A percentile compares a stretch with the other conserved stretches of the same genome.
Conservation (phyloP, 306 rosid species). For the Acacia acuminata region DNA sequence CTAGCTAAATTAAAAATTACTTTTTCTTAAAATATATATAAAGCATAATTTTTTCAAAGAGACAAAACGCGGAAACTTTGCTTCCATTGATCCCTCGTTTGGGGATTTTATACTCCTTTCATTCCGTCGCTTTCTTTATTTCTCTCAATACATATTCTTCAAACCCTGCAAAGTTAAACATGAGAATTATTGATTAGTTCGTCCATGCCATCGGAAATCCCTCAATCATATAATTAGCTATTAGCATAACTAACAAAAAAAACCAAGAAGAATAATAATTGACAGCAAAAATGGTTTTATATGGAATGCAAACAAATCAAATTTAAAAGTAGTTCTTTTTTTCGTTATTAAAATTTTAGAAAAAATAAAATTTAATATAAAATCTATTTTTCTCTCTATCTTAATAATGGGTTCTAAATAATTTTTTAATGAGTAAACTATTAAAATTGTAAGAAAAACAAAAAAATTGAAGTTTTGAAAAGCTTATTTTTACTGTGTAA, state of each 20-base stretch:
- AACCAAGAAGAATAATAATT: neutral
- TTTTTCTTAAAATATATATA: neutral
- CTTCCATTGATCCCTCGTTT: neutral
- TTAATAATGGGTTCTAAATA: neutral
- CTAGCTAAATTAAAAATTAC: neutral
- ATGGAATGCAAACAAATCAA: neutral
- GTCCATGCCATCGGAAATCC: neutral
- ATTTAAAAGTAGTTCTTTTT: neutral
- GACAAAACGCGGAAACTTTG: conserved; percentile 5
- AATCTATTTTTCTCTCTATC: neutral
- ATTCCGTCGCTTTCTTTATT: conserved; percentile 39
- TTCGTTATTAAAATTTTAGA: neutral
- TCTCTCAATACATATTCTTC: conserved; percentile 8
- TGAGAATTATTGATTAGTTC: neutral
- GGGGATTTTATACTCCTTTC: neutral
- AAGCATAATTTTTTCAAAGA: neutral
- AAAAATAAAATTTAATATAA: neutral
- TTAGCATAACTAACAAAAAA: neutral
- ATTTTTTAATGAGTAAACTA: neutral
- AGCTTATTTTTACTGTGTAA: neutral
- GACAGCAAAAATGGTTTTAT: neutral
- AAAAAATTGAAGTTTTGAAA: neutral
- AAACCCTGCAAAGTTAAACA: conserved; percentile 32
- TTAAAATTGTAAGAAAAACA: neutral
- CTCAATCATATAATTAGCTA: neutral